These are phyloP conservation scores for Insectozyma bohioensis DNA, from an alignment of 1,139 yeast species.

Conservation along the genomic window DNA sequence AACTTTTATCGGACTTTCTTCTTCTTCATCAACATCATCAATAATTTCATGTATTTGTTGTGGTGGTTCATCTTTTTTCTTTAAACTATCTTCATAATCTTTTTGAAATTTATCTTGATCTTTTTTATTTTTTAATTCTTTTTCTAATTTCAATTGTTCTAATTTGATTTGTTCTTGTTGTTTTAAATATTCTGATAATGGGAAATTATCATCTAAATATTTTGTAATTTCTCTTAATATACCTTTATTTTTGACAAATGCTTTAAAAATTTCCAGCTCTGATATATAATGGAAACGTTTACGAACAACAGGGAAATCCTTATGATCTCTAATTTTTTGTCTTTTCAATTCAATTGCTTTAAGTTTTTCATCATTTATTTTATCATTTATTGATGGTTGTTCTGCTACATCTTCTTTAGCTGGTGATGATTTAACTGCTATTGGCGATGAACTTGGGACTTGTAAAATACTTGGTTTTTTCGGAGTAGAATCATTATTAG, in stretches of 20 bases:
- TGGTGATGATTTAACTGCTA: slow-evolving; percentile 27
- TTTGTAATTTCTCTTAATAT: slow-evolving; percentile 55
- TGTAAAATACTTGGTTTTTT: slow-evolving; percentile 24
- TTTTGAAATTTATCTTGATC: slow-evolving; percentile 14
- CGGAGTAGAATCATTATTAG: slow-evolving; percentile 21
- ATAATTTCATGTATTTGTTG: slow-evolving; percentile 8
- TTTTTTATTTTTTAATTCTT: slow-evolving; percentile 16
- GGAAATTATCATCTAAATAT: slow-evolving; percentile 42
- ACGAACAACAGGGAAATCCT: slow-evolving; percentile 49
- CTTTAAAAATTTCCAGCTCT: slow-evolving; percentile 56
- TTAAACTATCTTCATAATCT: slow-evolving; percentile 16
- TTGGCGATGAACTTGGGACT: slow-evolving; percentile 42
- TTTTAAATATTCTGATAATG: slow-evolving; percentile 25
- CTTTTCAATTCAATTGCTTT: slow-evolving; percentile 35
- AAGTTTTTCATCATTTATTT: slow-evolving; percentile 24
- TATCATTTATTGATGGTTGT: slow-evolving; percentile 16
- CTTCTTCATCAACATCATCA: slow-evolving; percentile 22
- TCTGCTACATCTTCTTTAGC: slow-evolving; percentile 6
- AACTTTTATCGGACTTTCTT: slow-evolving; percentile 34
- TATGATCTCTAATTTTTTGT: slow-evolving; percentile 41
- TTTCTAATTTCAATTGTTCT: slow-evolving; percentile 18
- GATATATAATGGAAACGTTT: slow-evolving; percentile 46
- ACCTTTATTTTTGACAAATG: slow-evolving; percentile 60
- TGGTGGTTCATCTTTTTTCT: slow-evolving; percentile 11
- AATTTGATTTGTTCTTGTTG: slow-evolving; percentile 22